phyloP scores from a whole-genome alignment of 192 early-diverging fungal genomes.

The Mortierella alpina region DNA sequence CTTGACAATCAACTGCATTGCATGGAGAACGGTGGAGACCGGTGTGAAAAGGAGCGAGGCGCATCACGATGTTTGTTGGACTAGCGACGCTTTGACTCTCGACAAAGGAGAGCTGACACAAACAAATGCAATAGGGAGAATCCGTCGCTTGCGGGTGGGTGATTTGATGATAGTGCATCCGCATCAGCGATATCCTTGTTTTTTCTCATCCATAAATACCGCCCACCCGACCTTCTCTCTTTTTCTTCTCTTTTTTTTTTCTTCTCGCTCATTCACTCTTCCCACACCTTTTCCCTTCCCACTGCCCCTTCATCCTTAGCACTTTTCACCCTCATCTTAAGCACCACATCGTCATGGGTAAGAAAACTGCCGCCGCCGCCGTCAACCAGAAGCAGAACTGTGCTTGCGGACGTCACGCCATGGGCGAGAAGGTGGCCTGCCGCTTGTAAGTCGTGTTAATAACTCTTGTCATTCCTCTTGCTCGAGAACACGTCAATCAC shows the following conservation, averaged over 20 bases:
- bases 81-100: no score
- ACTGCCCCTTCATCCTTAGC: not conserved
- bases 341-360: conserved; percentile 24
- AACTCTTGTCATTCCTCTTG: not conserved
- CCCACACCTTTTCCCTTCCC: conserved; percentile 1
- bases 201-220: conserved; percentile 20
- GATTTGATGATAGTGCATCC: no score
- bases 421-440: conserved; percentile 52
- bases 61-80: no score
- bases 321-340: not conserved
- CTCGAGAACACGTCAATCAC: not conserved
- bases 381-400: conserved; percentile 48
- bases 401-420: conserved; percentile 50
- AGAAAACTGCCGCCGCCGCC: conserved; percentile 44
- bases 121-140: no score
- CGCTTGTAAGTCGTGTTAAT: conserved; percentile 44
- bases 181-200: not conserved
- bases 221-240: not conserved
- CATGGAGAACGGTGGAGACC: no score
- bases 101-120: no score
- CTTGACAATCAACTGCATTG: no score
- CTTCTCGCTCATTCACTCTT: conserved; percentile 4
- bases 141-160: no score
- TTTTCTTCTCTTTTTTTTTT: conserved; percentile 7
- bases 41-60: no score